phyloP scores from a whole-genome alignment of 805 yeast genomes.

The Ogataea populi-albae region DNA sequence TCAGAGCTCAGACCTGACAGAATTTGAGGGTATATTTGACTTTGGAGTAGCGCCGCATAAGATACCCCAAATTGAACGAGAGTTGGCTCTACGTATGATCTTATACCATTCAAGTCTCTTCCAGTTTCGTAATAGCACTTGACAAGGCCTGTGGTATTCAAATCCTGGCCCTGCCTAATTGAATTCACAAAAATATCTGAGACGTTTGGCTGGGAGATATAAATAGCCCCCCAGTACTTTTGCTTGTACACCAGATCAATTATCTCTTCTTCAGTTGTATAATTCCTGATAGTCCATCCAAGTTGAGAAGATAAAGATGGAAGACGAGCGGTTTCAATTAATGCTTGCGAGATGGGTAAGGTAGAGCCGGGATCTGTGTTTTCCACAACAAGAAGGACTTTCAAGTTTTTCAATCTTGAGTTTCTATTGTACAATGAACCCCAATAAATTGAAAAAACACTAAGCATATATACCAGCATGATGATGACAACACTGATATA shows the following conservation, averaged over 20 bases:
- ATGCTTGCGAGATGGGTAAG: constrained; percentile 32
- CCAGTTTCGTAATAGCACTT: constrained; percentile 54
- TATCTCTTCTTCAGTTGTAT: constrained; percentile 36
- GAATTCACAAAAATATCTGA: constrained; percentile 44
- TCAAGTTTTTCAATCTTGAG: constrained; percentile 32
- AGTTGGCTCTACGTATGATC: constrained; percentile 42
- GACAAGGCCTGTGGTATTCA: constrained; percentile 26
- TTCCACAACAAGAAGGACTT: constrained; percentile 39
- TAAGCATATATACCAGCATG: constrained; percentile 38
- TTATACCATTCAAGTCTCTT: constrained; percentile 54
- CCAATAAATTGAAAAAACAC: constrained; percentile 48
- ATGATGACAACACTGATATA: constrained; percentile 16
- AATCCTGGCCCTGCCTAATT: constrained; percentile 33
- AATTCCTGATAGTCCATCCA: constrained; percentile 37
- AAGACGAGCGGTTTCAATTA: constrained; percentile 15
- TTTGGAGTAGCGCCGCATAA: constrained; percentile 23
- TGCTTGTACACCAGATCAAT: constrained; percentile 47
- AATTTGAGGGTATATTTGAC: constrained; percentile 25
- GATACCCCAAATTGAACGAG: constrained; percentile 35
- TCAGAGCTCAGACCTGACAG: constrained; percentile 26
- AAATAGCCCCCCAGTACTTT: constrained; percentile 61
- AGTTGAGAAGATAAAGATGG: constrained; percentile 24
- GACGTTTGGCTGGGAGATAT: constrained; percentile 41
- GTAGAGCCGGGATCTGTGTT: constrained; percentile 24
- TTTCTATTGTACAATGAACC: constrained; percentile 38